Conservation (phyloP, 331 rosid genomes). For the Rosa hybrid region DNA sequence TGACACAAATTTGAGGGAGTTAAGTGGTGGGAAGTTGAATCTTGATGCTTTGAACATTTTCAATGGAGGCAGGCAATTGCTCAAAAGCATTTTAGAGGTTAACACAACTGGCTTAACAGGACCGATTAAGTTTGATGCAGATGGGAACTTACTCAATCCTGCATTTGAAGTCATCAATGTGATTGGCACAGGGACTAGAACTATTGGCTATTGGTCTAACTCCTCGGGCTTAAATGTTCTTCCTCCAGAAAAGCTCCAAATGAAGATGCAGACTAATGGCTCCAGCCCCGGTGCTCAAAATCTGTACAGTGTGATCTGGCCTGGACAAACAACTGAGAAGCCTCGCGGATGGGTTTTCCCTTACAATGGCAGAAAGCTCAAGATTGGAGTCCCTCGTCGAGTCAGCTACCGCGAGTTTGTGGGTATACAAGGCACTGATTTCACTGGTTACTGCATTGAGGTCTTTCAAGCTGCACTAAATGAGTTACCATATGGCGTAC, state of each 20-base stretch:
- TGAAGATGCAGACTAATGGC: not conserved
- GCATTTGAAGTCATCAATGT: constrained; percentile 63
- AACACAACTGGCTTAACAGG: constrained; percentile 49
- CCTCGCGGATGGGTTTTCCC: constrained; percentile 64
- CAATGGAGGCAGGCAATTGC: constrained; percentile 31
- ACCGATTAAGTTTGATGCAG: constrained; percentile 30
- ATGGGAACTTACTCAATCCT: constrained; percentile 34
- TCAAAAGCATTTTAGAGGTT: constrained; percentile 21
- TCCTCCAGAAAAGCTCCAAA: constrained; percentile 19
- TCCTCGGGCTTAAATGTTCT: constrained; percentile 30
- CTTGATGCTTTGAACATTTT: constrained; percentile 42
- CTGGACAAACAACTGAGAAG: constrained; percentile 47
- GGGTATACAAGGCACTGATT: constrained; percentile 31
- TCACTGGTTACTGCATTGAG: constrained; percentile 51
- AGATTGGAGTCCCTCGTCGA: constrained; percentile 41
- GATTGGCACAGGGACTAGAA: constrained; percentile 50
- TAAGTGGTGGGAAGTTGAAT: constrained; percentile 36
- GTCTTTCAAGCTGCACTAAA: constrained; percentile 42
- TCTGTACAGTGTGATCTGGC: constrained; percentile 46
- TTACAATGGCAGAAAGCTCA: constrained; percentile 38
- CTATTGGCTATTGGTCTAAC: constrained; percentile 54
- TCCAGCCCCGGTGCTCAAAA: constrained; percentile 4
- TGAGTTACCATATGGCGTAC: constrained; percentile 26
- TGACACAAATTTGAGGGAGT: constrained; percentile 26
- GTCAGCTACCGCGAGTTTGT: constrained; percentile 32